phyloP scores from a whole-genome alignment of 1,139 yeast species.

The Chernovozyma aurita region DNA sequence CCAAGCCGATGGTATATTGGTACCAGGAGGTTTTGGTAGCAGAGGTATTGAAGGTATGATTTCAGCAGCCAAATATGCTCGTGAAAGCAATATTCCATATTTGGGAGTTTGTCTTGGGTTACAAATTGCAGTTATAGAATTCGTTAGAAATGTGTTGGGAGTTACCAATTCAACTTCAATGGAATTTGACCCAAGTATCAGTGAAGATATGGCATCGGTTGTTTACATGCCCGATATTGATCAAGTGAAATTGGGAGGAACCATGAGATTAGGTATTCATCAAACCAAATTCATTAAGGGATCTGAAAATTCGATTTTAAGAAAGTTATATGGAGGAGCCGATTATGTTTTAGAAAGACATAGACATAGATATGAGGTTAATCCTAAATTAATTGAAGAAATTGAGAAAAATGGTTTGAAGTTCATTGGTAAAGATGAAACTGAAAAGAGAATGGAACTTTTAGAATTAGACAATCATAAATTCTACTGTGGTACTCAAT shows the following conservation, averaged over 20 bases:
- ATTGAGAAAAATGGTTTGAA: constrained; percentile 77
- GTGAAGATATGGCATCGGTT: constrained; percentile 71
- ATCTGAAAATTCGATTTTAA: constrained; percentile 67
- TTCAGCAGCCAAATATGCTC: constrained; percentile 94
- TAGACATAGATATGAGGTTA: constrained; percentile 97
- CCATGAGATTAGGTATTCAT: constrained; percentile 96
- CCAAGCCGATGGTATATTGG: constrained; percentile 93
- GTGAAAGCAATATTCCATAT: constrained; percentile 90
- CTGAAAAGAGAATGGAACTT: constrained; percentile 89
- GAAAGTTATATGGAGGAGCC: constrained; percentile 75
- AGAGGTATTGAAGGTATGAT: constrained; percentile 99
- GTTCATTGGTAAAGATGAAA: constrained; percentile 92
- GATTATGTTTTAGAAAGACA: constrained; percentile 84
- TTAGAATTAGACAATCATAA: constrained; percentile 79
- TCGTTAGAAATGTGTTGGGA: constrained; percentile 77
- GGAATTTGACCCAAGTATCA: constrained; percentile 68
- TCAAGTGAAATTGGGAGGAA: constrained; percentile 94
- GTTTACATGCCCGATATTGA: constrained; percentile 99
- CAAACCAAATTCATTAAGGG: constrained; percentile 75
- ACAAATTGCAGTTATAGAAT: constrained; percentile 95
- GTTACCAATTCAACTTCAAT: constrained; percentile 68
- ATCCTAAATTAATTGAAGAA: constrained; percentile 68
- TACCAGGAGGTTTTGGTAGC: constrained; percentile 97
- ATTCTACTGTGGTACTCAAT: constrained; percentile 92
- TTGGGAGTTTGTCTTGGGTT: constrained; percentile 97